Evolutionary conservation across 306 rosid species (phyloP), one percentile per base, ranked within the genome.

Genomic region (Mimosa pudica): DNA sequence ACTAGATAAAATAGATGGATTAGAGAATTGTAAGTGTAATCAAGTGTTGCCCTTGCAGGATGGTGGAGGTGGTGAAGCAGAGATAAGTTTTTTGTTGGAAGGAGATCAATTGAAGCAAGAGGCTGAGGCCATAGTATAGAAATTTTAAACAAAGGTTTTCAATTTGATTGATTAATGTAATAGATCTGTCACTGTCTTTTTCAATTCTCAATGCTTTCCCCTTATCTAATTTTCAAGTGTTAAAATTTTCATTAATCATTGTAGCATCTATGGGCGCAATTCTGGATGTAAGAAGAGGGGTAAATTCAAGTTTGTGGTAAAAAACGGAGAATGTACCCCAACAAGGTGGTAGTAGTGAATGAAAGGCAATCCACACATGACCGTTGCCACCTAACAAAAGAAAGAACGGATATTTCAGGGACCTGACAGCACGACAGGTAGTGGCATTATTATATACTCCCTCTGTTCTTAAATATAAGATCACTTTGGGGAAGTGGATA

Each of bases 1-100:
- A 17, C 79, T 64, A 61, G 84, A 82, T 69, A 10, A 49, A 17
- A 85, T 79, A 44, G 83, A 74, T 35, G 89, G 74, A 73, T 17
- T 51, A 36, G 82, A 79, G 71, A 81, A 68, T n/a, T 63, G 73
- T 8, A 84, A 48, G 82, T 77, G 85, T 17, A 32, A 65, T 70
- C 24, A 62, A 65, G 62, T 69, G 82, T 24, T 24, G 1, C 68
- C 51, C 41, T 48, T 75, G 45, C 72, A 58, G 70, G 76, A 68
- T 54, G 47, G 32, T 14, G 44, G 42, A 38, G 42, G 13, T 7
- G 69, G 65, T 0, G 84, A 75, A 44, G 76, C 52, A 20, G 58
- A 33, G 44, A 62, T 32, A 33, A 30, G 68, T 62, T 32, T 62
- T 11, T 13, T 62, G 17, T 6, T 62, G 42, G 68, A 62, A 3